phyloP scores from a whole-genome alignment of 2,329 filamentous ascomycete species.

The Pyrenochaeta sp. region DNA sequence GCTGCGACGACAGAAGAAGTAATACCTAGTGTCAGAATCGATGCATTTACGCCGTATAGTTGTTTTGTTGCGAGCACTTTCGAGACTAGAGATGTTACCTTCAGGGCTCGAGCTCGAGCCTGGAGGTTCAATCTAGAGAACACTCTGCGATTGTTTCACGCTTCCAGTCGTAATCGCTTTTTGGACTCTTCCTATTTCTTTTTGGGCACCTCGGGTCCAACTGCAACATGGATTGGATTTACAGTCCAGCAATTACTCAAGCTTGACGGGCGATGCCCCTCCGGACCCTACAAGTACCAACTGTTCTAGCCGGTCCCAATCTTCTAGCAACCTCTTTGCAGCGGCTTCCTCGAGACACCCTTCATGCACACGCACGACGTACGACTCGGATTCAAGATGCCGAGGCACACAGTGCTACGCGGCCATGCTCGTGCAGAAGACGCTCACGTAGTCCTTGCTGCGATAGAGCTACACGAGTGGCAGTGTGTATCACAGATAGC shows the following conservation, averaged over 20 bases:
- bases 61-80: not conserved
- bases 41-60: conserved; percentile 54
- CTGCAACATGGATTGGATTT: too few relatives aligned
- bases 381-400: conserved; percentile 13
- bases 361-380: conserved; percentile 20
- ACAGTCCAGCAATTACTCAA: not conserved
- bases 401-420: conserved; percentile 20
- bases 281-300: not conserved
- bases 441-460: conserved; percentile 23
- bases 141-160: not conserved
- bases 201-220: not conserved
- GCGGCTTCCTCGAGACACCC: conserved; percentile 27
- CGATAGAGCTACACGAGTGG: conserved; percentile 27
- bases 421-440: conserved; percentile 19
- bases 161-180: not conserved
- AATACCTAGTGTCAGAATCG: conserved; percentile 48
- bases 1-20: conserved; percentile 50
- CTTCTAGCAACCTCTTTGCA: not conserved
- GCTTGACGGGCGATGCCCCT: not conserved
- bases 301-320: too few relatives aligned
- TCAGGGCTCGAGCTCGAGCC: not conserved
- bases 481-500: conserved; percentile 23
- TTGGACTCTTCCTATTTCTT: not conserved
- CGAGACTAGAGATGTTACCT: not conserved
- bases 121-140: not conserved